phyloP scores from a whole-genome alignment of 306 rosid species.

The Acmispon strigosus region DNA sequence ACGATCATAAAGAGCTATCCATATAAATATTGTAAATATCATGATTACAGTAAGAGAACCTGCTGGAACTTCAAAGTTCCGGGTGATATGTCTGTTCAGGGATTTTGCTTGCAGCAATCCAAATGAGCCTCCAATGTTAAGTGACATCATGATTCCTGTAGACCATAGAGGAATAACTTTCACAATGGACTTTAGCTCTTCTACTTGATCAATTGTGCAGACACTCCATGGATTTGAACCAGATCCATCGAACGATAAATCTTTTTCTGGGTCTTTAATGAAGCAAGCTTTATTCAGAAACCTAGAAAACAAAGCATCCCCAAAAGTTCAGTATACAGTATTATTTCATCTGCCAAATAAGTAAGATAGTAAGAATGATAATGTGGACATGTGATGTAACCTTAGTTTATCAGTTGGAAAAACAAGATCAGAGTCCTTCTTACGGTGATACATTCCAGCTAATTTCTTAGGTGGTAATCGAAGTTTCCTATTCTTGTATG shows the following conservation, averaged over 20 bases:
- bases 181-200: conserved; percentile 56
- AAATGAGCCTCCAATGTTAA: conserved; percentile 40
- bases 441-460: conserved; percentile 28
- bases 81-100: conserved; percentile 44
- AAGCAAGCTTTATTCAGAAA: conserved; percentile 62
- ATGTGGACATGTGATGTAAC: conserved; percentile 23
- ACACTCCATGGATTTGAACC: conserved; percentile 61
- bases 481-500: conserved; percentile 47
- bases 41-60: conserved; percentile 40
- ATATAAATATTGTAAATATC: conserved; percentile 24
- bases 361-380: not conserved
- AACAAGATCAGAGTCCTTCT: conserved; percentile 32
- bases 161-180: conserved; percentile 67
- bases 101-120: conserved; percentile 58
- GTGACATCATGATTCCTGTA: conserved; percentile 40
- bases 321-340: not conserved
- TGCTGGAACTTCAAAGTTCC: conserved; percentile 51
- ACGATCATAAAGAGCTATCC: conserved; percentile 53
- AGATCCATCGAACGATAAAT: conserved; percentile 40
- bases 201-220: conserved; percentile 57
- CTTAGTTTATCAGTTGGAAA: conserved; percentile 54
- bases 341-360: not conserved
- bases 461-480: conserved; percentile 24
- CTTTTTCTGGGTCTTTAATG: conserved; percentile 40
- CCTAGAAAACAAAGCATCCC: conserved; percentile 15